Evolutionary conservation across 208 protist genomes (phyloP), one percentile per base, ranked within the genome.

Genomic region (Acanthamoeba sp.): DNA sequence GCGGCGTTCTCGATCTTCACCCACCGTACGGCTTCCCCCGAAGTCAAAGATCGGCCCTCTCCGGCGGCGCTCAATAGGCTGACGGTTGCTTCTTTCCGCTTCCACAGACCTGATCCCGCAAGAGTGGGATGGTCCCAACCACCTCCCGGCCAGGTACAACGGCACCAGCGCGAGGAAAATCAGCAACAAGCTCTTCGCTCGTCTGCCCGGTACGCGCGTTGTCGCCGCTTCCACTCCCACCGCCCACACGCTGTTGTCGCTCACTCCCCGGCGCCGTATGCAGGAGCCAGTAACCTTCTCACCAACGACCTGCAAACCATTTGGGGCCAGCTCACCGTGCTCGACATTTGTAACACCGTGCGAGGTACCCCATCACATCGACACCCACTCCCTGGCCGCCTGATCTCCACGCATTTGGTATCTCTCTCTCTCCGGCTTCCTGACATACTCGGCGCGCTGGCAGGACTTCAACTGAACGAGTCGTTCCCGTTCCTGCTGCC

Each of bases 291-390:
- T 20, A 4, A n/a, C 4, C 29, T n/a, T n/a, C 76, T 85, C 18
- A 57, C 42, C 27, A 91, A 73, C 57, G 85, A 91, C 12, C 52
- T 91, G 85, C 57, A 66, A 45, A 91, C 85, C 55, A 91, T 91
- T 32, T 91, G 52, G 52, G 85, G 85, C 10, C 85, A 91, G 62
- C 85, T 91, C 85, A 91, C 38, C 22, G 85, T 91, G 36, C 62
- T 91, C 12, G 85, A 91, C 85, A 91, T 91, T 40, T 76, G 57
- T 24, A 91, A 91, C 85, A 91, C 85, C 29, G 52, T 91, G 6
- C 52, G 85, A 45, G 85, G 84, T 71, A 82, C 34, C 9, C n/a
- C 1, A 7, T 32, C 0, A 7, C n/a, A 12, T 22, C n/a, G 2
- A 1, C n/a, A 29, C n/a, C 27, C 59, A 66, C 1, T 66, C 59